Base-by-base conservation (phyloP, 2,329 filamentous ascomycete species). In the Cylindrodendrum hubeiense region DNA sequence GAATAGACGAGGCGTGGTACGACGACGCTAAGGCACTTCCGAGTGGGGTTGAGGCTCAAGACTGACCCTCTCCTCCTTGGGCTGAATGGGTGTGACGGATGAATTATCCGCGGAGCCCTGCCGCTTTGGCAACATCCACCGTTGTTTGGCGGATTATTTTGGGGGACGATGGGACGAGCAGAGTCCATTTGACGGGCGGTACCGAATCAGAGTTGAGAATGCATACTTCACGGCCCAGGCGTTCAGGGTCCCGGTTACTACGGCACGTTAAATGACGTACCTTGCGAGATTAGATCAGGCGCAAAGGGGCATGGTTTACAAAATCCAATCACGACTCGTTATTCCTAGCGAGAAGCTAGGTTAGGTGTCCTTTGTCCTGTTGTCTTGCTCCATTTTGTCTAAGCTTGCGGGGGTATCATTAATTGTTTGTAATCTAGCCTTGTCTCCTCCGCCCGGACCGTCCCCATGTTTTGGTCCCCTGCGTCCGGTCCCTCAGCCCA, bases 401-500 rank as follows among this genome's bases (percentile, higher is more conserved):
- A 21, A 53, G 5, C 8, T 30, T 52, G 63, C 51, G 34, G 59
- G 70, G 71, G 71, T 73, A 73, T 73, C 71, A 72, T 73, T 53
- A 33, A 58, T 44, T 60, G 56, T 65, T 58, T 33, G 43, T 22
- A 21, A 37, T 33, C 15, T 57, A n/a, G 33, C 39, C 55, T 43
- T 50, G 30, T 50, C 34, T 41, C 41, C 41, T 39, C 44, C 39
- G 61, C 44, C 15, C 54, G 47, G 47, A 47, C 34, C 26, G 55
- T 21, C 43, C 49, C 44, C 50, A 39, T n/a, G 26, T 26, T 44
- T n/a, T 17, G 30, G 22, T 17, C 19, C 33, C 30, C 37, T 37
- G 10, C 44, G n/a, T 19, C 28, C 52, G 17, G 37, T 30, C 12
- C 22, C 47, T 75, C 61, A 80, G 3, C 96, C 96, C 96, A 99